Conservation (phyloP, 2,329 filamentous ascomycete genomes). For the Sordariomycetes sp. region DNA sequence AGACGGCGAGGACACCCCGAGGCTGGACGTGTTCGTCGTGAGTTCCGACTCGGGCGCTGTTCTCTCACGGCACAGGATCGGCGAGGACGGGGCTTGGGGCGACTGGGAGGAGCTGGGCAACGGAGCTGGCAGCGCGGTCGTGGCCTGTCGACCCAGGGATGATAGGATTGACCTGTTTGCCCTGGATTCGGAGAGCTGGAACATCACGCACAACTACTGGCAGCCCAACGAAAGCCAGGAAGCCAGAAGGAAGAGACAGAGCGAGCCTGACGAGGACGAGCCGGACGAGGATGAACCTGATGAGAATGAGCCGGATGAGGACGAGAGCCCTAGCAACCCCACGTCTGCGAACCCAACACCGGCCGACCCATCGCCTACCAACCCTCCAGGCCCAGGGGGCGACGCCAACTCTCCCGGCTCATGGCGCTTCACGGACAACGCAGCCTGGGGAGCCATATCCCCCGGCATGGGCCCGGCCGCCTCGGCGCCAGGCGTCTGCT, state of each 20-base stretch:
- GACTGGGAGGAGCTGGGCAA: not conserved
- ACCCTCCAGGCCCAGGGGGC: not conserved
- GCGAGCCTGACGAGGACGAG: not conserved
- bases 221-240: not conserved
- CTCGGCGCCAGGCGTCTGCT: slow-evolving; percentile 1
- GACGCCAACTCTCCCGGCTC: not conserved
- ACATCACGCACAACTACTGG: slow-evolving; percentile 1
- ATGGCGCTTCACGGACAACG: not conserved
- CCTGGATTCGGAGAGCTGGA: not conserved
- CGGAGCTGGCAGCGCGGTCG: not conserved
- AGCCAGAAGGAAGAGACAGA: not conserved
- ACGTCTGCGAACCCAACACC: not conserved
- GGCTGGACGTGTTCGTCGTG: slow-evolving; percentile 1
- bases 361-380: too few relatives aligned
- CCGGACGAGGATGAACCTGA: not conserved
- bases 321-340: not conserved
- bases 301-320: not conserved
- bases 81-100: not conserved
- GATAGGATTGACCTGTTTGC: not conserved
- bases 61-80: not conserved
- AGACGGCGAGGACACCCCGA: not conserved
- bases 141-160: not conserved
- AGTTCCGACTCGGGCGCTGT: not conserved
- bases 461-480: not conserved
- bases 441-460: not conserved